Evolutionary conservation across 2,329 filamentous ascomycete genomes (phyloP).

Genomic region (Diaporthe velutina): DNA sequence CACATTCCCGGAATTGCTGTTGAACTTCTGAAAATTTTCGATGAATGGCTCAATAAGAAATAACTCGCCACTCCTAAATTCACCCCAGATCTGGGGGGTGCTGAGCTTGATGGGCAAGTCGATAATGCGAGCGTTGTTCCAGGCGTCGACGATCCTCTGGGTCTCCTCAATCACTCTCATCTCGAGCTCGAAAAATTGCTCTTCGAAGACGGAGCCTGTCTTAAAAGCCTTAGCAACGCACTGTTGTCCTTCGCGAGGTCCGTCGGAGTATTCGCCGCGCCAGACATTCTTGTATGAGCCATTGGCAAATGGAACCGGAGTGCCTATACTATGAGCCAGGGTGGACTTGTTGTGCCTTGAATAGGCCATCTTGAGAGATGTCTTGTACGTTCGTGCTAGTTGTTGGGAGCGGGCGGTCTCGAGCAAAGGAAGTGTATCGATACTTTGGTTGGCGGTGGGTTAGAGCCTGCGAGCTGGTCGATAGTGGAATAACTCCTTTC

Average conservation of each 20-base stretch:
- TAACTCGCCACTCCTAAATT: fast-evolving
- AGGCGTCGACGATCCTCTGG: background rate
- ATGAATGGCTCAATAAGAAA: background rate
- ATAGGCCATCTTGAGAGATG: background rate
- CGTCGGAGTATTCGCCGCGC: background rate
- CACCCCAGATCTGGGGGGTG: background rate
- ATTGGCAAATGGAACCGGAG: background rate
- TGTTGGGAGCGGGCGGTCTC: background rate
- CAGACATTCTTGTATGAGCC: background rate
- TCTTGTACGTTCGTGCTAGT: background rate
- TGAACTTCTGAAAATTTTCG: background rate
- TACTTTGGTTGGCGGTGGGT: background rate
- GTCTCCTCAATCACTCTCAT: background rate
- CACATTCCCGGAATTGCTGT: background rate
- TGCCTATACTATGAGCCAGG: fast-evolving
- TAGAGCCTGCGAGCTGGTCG: background rate
- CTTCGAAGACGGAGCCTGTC: background rate
- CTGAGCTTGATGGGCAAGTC: background rate
- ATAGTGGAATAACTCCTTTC: no score
- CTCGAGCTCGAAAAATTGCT: fast-evolving
- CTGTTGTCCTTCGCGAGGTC: background rate
- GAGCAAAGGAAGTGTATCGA: no score
- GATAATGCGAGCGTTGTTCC: background rate
- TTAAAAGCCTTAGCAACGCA: background rate
- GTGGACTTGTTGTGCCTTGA: background rate